Base-by-base conservation (phyloP, 768 basidiomycete genomes). In the Suillus clintonianus region DNA sequence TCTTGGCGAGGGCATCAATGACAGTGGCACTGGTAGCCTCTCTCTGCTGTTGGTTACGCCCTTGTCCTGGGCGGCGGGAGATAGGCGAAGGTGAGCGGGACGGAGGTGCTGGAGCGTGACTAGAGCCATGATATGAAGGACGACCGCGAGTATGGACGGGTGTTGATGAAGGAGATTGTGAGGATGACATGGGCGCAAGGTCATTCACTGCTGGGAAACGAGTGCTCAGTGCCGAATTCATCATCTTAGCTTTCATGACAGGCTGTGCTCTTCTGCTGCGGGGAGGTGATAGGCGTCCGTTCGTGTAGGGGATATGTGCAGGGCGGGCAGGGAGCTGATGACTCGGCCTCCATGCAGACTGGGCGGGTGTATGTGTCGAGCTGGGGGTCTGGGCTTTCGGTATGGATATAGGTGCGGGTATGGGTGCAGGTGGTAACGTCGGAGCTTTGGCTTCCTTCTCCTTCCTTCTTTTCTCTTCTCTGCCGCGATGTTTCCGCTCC, bases 1-100 rank as follows among this genome's bases (percentile, higher is more conserved):
- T 93, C 71, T 78, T 78, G 66, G 82, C 81, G 48, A 94, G 79
- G 68, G 79, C 82, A 42, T 81, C 80, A 17, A 75, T 65, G 50
- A 65, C 61, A 30, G 68, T 50, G 1, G 70, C 53, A 32, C 71
- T 71, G 7, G 71, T 71, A 0, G 67, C 27, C 17, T 74, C 56
- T 43, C 71, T 71, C 5, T 66, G 66, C 43, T 55, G 63, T 13
- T 67, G 70, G 42, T 73, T 68, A 1, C 72, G 72, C 24, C 69
- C 65, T 22, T 77, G 75, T 2, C 77, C 76, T n/a, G 80, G 79
- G 54, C 77, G 74, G 15, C 80, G 74, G 30, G 77, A 74, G 3
- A 78, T 77, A 3, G 81, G 83, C 5, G 82, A 82, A 14, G 79
- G 81, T 0, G 80, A 81, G 53, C 70, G 75, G 50, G 73, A 76